Percentiles rank a stretch among this genome's conserved stretches.
Conservation (phyloP, 345 rosid species). For the Passiflora organensis region DNA sequence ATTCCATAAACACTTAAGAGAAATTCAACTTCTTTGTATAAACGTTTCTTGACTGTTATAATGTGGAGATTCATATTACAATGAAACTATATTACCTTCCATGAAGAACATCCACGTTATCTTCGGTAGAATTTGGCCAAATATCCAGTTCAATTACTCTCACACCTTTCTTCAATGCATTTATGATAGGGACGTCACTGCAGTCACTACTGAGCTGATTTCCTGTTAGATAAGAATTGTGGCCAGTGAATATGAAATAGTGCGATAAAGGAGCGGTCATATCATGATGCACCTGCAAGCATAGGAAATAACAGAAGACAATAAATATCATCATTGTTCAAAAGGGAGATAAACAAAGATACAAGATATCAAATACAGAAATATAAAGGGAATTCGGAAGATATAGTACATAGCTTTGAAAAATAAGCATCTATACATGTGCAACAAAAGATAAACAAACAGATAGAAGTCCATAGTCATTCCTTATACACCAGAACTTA, state of each 20-base stretch:
- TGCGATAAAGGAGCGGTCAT: conserved; percentile 86
- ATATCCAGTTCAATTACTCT: conserved; percentile 92
- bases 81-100: too few relatives aligned
- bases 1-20: too few relatives aligned
- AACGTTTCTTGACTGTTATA: too few relatives aligned
- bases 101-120: conserved; percentile 73
- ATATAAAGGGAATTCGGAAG: background rate
- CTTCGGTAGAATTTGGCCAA: conserved; percentile 75
- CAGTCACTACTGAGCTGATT: conserved; percentile 93
- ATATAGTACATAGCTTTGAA: background rate
- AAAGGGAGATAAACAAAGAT: background rate
- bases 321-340: background rate
- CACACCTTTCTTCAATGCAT: conserved; percentile 67
- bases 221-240: conserved; percentile 88
- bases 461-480: too few relatives aligned
- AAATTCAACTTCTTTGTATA: too few relatives aligned
- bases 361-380: too few relatives aligned
- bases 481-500: too few relatives aligned
- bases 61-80: too few relatives aligned
- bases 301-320: background rate
- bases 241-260: conserved; percentile 87
- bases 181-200: conserved; percentile 82
- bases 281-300: conserved; percentile 72
- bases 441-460: background rate
- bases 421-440: background rate